These are phyloP conservation scores for Pythium phragmiticola DNA, from an alignment of 352 stramenopile genomes.

Conservation along the genomic window DNA sequence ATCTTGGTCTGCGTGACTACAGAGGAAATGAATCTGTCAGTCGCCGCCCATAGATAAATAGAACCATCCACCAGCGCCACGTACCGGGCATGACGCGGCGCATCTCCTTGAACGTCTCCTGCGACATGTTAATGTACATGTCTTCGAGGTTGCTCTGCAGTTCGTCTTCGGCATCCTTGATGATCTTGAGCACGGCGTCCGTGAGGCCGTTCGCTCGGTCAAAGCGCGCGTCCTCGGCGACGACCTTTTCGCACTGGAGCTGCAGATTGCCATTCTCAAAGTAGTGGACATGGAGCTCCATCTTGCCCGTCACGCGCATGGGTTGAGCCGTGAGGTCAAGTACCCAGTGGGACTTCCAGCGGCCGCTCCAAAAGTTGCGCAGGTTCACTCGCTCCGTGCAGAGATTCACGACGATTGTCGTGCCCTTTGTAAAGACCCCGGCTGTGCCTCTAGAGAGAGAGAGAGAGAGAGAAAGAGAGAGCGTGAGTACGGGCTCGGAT, in stretches of 20 bases:
- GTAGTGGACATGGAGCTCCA: conserved; percentile 91
- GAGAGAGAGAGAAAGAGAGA: background rate
- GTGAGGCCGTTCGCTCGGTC: conserved; percentile 43
- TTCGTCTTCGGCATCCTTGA: conserved; percentile 81
- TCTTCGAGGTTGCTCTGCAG: conserved; percentile 90
- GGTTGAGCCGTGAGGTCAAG: conserved; percentile 59
- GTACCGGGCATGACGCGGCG: conserved; percentile 91
- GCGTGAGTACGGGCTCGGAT: background rate
- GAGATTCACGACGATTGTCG: conserved; percentile 70
- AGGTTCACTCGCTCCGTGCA: conserved; percentile 87
- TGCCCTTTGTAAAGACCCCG: conserved; percentile 73
- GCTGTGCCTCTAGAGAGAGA: conserved; percentile 51
- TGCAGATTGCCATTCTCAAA: conserved; percentile 97
- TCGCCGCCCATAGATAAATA: background rate
- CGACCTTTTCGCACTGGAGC: conserved; percentile 77
- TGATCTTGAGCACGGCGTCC: conserved; percentile 64
- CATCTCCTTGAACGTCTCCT: conserved; percentile 95
- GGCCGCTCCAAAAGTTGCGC: conserved; percentile 88
- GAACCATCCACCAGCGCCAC: background rate
- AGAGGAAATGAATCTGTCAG: background rate
- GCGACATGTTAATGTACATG: conserved; percentile 95
- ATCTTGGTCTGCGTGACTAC: conserved; percentile 87
- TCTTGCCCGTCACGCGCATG: conserved; percentile 47
- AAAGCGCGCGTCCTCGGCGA: conserved; percentile 53
- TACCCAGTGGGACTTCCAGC: conserved; percentile 84